phyloP scores from a whole-genome alignment of 768 basidiomycete species.

The Tricholoma hemisulphureum region DNA sequence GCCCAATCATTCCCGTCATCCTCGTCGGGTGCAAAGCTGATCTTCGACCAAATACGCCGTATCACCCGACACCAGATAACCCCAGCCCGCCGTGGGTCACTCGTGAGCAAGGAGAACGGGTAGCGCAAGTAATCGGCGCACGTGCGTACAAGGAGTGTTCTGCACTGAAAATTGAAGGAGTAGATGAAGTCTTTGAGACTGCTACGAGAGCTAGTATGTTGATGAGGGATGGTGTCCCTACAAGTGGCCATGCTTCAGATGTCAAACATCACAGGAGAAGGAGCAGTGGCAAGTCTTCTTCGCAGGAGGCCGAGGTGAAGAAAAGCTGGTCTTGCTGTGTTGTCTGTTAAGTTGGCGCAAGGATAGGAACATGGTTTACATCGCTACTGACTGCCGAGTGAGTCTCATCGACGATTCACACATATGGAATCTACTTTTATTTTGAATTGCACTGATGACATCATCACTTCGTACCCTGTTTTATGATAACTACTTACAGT shows the following conservation, averaged over 20 bases:
- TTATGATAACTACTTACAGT: no score
- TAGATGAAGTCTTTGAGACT: slow-evolving; percentile 96
- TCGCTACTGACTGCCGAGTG: not conserved
- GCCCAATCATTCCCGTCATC: slow-evolving; percentile 86
- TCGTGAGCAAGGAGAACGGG: slow-evolving; percentile 77
- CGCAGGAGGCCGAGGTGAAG: slow-evolving; percentile 45
- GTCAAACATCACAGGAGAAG: slow-evolving; percentile 51
- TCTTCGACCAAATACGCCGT: slow-evolving; percentile 61
- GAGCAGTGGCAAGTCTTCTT: slow-evolving; percentile 46
- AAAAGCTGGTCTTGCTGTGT: slow-evolving; percentile 72
- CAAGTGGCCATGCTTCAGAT: slow-evolving; percentile 37
- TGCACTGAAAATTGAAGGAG: slow-evolving; percentile 85
- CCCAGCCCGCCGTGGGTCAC: slow-evolving; percentile 56
- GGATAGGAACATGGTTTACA: not conserved
- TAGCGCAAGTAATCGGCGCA: slow-evolving; percentile 83
- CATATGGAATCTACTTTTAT: slow-evolving; percentile 25
- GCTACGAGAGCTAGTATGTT: slow-evolving; percentile 97
- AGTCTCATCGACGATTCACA: slow-evolving; percentile 11
- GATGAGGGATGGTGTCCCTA: slow-evolving; percentile 80
- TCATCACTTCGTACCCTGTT: no score
- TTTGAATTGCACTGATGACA: no score
- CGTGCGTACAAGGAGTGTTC: slow-evolving; percentile 94
- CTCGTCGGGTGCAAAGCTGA: slow-evolving; percentile 97
- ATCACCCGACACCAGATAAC: slow-evolving; percentile 45
- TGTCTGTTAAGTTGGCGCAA: slow-evolving; percentile 45